Evolutionary conservation across 306 rosid genomes (phyloP).

Genomic region (Dryas drummondii): DNA sequence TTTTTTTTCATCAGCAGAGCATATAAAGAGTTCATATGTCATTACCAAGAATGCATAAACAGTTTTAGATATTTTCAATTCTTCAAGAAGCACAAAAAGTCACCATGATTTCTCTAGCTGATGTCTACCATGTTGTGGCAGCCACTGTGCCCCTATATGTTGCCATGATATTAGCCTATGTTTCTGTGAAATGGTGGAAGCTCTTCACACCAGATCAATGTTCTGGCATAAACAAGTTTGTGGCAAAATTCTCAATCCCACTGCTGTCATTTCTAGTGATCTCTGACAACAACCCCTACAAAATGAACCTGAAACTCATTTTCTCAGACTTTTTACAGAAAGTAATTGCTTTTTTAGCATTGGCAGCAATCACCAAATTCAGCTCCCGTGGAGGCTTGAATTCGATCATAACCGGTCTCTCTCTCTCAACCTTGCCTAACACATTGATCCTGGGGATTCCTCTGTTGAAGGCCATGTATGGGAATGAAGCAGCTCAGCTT

Average conservation of each 20-base stretch:
- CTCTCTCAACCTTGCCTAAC: conserved; percentile 89
- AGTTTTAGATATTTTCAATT: conserved; percentile 14
- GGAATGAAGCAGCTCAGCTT: conserved; percentile 50
- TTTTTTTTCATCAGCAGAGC: conserved; percentile 23
- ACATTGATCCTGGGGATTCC: conserved; percentile 92
- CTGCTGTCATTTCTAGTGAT: conserved; percentile 80
- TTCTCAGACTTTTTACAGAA: conserved; percentile 71
- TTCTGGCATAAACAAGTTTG: conserved; percentile 89
- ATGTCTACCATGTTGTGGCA: conserved; percentile 72
- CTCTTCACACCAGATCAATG: conserved; percentile 92
- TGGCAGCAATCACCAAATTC: conserved; percentile 50
- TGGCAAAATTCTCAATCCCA: conserved; percentile 91
- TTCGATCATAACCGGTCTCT: conserved; percentile 73
- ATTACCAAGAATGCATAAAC: conserved; percentile 30
- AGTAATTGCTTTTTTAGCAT: conserved; percentile 47
- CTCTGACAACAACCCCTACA: conserved; percentile 70
- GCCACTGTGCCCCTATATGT: conserved; percentile 88
- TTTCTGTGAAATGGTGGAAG: conserved; percentile 91
- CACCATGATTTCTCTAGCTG: conserved; percentile 68
- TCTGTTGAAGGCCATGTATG: conserved; percentile 86
- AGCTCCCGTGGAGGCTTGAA: conserved; percentile 56
- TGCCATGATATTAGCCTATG: conserved; percentile 79
- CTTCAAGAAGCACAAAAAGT: not conserved
- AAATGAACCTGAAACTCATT: conserved; percentile 72
- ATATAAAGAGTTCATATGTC: conserved; percentile 36